Conservation (phyloP, 2,329 filamentous ascomycete species). For the Pseudocercospora fijiensis region DNA sequence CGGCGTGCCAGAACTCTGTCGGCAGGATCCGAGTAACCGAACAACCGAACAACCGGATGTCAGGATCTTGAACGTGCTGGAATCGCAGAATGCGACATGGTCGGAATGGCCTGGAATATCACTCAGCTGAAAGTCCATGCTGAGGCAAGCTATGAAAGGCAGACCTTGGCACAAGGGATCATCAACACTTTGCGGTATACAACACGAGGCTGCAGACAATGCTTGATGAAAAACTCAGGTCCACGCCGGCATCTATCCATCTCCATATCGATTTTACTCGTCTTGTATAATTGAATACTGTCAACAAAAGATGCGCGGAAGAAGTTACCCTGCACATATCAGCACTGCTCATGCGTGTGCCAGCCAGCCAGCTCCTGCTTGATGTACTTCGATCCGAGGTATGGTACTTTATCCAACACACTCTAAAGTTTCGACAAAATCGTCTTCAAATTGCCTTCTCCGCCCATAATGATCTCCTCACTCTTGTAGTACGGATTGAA, state of each 20-base stretch:
- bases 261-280: background rate
- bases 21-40: background rate
- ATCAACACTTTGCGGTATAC: background rate
- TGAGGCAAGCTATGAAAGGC: too few species aligned
- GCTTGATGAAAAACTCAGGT: background rate
- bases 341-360: slow-evolving; percentile 5
- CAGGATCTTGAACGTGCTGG: too few species aligned
- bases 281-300: background rate
- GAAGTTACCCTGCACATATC: slow-evolving; percentile 10
- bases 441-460: slow-evolving; percentile 35
- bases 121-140: too few species aligned
- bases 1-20: background rate
- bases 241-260: background rate
- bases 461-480: slow-evolving; percentile 52
- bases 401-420: background rate
- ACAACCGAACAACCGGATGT: too few species aligned
- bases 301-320: slow-evolving; percentile 11
- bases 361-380: background rate
- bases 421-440: slow-evolving; percentile 36
- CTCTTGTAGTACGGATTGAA: slow-evolving; percentile 53
- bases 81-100: too few species aligned
- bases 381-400: background rate
- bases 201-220: too few species aligned
- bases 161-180: background rate
- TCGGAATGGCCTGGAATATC: too few species aligned